phyloP scores from a whole-genome alignment of 306 rosid genomes.

The Prinsepia uniflora region DNA sequence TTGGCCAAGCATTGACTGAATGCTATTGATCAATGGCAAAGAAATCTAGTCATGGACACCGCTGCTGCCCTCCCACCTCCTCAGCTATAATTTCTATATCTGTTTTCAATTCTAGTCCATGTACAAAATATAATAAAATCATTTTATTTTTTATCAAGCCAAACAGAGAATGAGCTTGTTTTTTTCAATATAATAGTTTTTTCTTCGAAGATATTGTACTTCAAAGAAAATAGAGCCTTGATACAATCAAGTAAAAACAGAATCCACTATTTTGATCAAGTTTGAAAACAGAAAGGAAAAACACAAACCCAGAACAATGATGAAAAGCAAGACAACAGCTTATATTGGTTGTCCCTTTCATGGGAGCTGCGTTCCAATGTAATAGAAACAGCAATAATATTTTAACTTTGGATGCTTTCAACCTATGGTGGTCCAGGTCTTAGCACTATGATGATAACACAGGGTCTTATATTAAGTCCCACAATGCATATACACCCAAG shows the following conservation, averaged over 20 bases:
- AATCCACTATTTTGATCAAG: neutral
- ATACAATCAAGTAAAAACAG: neutral
- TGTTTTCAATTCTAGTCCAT: neutral
- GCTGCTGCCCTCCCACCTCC: neutral
- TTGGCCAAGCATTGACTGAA: neutral
- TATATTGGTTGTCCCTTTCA: neutral
- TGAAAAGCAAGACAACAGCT: neutral
- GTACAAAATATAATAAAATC: no score
- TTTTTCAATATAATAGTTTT: neutral
- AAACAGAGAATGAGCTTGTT: neutral
- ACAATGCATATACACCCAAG: neutral
- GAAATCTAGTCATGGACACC: neutral
- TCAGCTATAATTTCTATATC: neutral
- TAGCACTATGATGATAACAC: constrained; percentile 1
- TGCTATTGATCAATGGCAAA: neutral
- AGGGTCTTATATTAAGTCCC: neutral
- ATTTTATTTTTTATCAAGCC: no score
- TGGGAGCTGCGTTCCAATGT: neutral
- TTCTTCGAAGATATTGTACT: neutral
- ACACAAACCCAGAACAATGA: neutral
- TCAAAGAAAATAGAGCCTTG: neutral
- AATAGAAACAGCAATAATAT: neutral
- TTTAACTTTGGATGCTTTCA: neutral
- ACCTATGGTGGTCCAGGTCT: neutral
- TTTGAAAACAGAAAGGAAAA: neutral